These are phyloP conservation scores for Solanum chiquidenum DNA, from an alignment of 257 asterid species.

Conservation along the genomic window DNA sequence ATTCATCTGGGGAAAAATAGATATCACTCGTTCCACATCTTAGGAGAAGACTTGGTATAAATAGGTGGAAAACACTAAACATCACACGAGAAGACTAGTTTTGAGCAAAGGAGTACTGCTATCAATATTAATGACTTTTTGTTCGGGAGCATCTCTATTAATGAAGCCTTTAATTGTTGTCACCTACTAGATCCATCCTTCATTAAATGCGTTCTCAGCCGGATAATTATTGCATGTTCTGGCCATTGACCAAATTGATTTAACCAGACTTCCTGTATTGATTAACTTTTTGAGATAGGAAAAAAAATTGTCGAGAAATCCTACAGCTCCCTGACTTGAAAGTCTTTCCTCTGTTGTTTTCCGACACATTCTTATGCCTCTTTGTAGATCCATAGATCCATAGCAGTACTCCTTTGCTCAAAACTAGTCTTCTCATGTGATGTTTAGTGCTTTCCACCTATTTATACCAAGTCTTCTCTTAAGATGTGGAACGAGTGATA, in stretches of 20 bases:
- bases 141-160: neutral
- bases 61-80: neutral
- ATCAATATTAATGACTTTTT: neutral
- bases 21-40: neutral
- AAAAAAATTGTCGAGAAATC: neutral
- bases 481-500: neutral
- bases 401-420: neutral
- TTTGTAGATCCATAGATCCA: neutral
- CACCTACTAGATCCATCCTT: neutral
- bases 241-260: neutral
- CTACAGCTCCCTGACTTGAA: neutral
- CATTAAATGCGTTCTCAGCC: neutral
- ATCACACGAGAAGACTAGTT: neutral
- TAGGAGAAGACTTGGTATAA: neutral
- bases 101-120: neutral
- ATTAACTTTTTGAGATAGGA: neutral
- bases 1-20: neutral
- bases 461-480: neutral
- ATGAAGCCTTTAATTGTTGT: neutral
- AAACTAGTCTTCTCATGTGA: neutral
- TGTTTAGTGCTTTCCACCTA: neutral
- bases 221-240: neutral
- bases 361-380: neutral
- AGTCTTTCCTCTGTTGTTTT: neutral
- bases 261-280: neutral